Conservation (phyloP, 257 asterid genomes). For the Eucommia ulmoides region DNA sequence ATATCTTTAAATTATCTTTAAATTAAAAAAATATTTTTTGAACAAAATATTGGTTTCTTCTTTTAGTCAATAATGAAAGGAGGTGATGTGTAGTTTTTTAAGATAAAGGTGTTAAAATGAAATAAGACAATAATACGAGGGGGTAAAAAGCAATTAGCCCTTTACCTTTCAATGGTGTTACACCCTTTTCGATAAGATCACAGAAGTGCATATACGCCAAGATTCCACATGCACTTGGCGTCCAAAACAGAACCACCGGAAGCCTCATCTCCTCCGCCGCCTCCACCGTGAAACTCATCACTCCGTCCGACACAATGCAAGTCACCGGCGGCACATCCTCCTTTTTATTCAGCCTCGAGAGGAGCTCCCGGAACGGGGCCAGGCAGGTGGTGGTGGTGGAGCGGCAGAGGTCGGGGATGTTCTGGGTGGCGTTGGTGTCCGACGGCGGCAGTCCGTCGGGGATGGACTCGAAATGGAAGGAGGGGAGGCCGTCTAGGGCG, state of each 20-base stretch:
- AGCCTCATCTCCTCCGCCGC: background rate
- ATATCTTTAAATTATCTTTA: background rate
- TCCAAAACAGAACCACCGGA: background rate
- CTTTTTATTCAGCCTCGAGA: background rate
- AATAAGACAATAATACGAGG: background rate
- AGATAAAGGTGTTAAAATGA: background rate
- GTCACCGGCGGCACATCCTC: background rate
- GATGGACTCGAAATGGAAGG: background rate
- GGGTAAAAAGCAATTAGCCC: background rate
- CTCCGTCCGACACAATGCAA: background rate
- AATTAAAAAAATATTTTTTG: background rate
- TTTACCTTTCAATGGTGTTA: background rate
- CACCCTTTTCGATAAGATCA: no score
- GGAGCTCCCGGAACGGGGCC: background rate
- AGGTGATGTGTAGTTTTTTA: background rate
- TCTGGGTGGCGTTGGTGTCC: background rate
- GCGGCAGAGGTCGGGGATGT: background rate
- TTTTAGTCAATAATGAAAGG: background rate
- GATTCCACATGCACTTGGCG: background rate
- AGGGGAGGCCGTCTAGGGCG: no score
- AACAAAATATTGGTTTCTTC: background rate
- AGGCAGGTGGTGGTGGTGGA: background rate
- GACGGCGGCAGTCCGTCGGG: no score
- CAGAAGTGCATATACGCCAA: background rate
- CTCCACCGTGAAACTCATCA: background rate